Conservation (phyloP, 2,329 filamentous ascomycete species). For the Fusarium miscanthi region DNA sequence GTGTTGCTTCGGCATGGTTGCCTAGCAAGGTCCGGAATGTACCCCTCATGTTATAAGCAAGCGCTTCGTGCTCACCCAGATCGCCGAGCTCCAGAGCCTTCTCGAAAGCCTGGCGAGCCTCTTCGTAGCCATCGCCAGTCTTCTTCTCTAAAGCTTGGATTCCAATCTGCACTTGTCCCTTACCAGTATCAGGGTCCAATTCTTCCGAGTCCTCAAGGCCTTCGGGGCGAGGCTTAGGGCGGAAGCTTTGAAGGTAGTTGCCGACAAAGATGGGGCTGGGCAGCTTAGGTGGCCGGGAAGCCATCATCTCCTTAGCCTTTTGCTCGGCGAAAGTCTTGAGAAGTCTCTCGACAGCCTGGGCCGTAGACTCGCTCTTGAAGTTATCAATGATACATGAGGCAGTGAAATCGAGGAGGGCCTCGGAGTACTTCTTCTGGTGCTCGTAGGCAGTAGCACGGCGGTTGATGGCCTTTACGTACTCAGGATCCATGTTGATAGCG, state of each 20-base stretch:
- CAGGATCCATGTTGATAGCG: slow-evolving; percentile 89
- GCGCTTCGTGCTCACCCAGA: slow-evolving; percentile 84
- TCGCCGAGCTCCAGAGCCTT: slow-evolving; percentile 85
- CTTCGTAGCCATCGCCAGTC: slow-evolving; percentile 91
- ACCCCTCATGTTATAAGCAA: slow-evolving; percentile 95
- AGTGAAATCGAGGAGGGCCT: slow-evolving; percentile 96
- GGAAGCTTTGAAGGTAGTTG: slow-evolving; percentile 99
- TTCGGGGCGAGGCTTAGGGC: slow-evolving; percentile 79
- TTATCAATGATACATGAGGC: slow-evolving; percentile 99
- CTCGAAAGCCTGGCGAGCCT: slow-evolving; percentile 87
- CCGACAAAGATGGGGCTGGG: slow-evolving; percentile 97
- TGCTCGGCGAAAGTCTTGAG: slow-evolving; percentile 97
- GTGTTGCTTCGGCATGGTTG: slow-evolving; percentile 83
- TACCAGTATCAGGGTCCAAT: slow-evolving; percentile 79
- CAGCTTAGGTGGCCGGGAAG: slow-evolving; percentile 85
- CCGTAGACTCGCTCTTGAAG: slow-evolving; percentile 91
- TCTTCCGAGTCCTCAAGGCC: slow-evolving; percentile 87
- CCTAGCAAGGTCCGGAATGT: slow-evolving; percentile 95
- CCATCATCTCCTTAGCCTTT: slow-evolving; percentile 90
- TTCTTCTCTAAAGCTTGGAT: slow-evolving; percentile 83
- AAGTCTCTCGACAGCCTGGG: slow-evolving; percentile 89
- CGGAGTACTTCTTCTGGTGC: slow-evolving; percentile 88
- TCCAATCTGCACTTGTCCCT: slow-evolving; percentile 87
- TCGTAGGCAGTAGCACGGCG: slow-evolving; percentile 97
- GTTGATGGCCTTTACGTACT: slow-evolving; percentile 98